phyloP scores from a whole-genome alignment of 176 grass and related monocot genomes.

The Oryza brachyantha region DNA sequence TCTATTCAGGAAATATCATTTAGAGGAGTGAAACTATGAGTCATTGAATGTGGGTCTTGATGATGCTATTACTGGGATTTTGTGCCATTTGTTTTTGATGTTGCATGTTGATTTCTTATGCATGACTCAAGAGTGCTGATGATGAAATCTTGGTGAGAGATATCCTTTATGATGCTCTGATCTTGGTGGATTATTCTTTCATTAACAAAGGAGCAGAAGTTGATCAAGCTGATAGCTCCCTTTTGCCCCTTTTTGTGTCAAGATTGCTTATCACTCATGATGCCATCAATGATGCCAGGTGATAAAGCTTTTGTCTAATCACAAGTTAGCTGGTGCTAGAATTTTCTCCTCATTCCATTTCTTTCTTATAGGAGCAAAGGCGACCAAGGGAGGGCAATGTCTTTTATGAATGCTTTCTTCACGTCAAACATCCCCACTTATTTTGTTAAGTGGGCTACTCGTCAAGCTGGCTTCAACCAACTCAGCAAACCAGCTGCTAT shows the following conservation, averaged over 20 bases:
- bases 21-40: not conserved
- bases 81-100: conserved; percentile 25
- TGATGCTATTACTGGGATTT: conserved; percentile 1
- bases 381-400: conserved; percentile 71
- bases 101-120: conserved; percentile 21
- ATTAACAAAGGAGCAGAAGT: conserved; percentile 62
- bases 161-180: conserved; percentile 85
- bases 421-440: conserved; percentile 67
- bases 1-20: conserved; percentile 4
- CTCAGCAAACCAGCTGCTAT: conserved; percentile 59
- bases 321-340: not conserved
- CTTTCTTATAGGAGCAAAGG: conserved; percentile 70
- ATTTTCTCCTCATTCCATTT: conserved; percentile 38
- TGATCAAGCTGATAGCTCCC: conserved; percentile 58
- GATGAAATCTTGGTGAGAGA: conserved; percentile 83
- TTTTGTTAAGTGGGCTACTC: conserved; percentile 60
- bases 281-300: conserved; percentile 81
- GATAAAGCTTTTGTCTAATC: conserved; percentile 22
- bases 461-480: conserved; percentile 46
- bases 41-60: not conserved
- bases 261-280: conserved; percentile 83
- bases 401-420: conserved; percentile 77
- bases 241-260: conserved; percentile 60
- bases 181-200: conserved; percentile 94
- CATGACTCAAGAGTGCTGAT: conserved; percentile 56